Conservation (phyloP, 2,329 filamentous ascomycete species). For the Colletotrichum eremochloae region DNA sequence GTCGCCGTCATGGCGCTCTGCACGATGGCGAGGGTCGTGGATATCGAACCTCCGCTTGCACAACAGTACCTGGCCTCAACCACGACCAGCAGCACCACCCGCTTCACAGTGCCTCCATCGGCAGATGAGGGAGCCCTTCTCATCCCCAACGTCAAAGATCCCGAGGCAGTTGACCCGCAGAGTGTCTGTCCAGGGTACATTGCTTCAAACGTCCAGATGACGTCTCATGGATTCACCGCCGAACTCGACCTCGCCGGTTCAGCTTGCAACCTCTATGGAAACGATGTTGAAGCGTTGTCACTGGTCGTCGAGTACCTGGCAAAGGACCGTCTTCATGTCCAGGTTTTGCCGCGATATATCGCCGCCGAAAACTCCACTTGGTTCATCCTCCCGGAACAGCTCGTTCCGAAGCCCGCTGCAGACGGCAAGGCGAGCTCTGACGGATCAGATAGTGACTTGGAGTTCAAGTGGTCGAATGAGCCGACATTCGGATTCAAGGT, state of each 20-base stretch:
- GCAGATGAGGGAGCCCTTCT: slow-evolving; percentile 29
- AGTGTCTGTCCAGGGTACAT: slow-evolving; percentile 76
- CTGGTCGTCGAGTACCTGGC: slow-evolving; percentile 78
- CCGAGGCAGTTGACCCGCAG: slow-evolving; percentile 33
- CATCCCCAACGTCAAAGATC: slow-evolving; percentile 34
- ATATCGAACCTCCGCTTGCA: slow-evolving; percentile 5
- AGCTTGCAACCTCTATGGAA: slow-evolving; percentile 83
- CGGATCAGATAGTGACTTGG: slow-evolving; percentile 63
- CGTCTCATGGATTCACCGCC: slow-evolving; percentile 72
- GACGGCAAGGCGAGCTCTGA: slow-evolving; percentile 17
- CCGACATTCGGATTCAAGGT: slow-evolving; percentile 78
- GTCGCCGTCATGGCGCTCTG: slow-evolving; percentile 31
- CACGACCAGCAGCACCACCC: neutral
- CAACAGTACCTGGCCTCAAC: slow-evolving; percentile 15
- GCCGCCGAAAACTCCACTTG: slow-evolving; percentile 72
- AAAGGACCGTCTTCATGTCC: slow-evolving; percentile 75
- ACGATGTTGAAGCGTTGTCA: slow-evolving; percentile 75
- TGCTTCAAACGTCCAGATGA: slow-evolving; percentile 70
- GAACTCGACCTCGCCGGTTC: slow-evolving; percentile 77
- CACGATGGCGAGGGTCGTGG: slow-evolving; percentile 19
- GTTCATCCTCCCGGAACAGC: slow-evolving; percentile 74
- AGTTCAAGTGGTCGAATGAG: slow-evolving; percentile 65
- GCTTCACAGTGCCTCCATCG: slow-evolving; percentile 27
- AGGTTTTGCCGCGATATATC: slow-evolving; percentile 76
- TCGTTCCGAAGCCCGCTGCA: slow-evolving; percentile 68